phyloP scores from a whole-genome alignment of 169 alveolate genomes.

The Blepharisma undulans region DNA sequence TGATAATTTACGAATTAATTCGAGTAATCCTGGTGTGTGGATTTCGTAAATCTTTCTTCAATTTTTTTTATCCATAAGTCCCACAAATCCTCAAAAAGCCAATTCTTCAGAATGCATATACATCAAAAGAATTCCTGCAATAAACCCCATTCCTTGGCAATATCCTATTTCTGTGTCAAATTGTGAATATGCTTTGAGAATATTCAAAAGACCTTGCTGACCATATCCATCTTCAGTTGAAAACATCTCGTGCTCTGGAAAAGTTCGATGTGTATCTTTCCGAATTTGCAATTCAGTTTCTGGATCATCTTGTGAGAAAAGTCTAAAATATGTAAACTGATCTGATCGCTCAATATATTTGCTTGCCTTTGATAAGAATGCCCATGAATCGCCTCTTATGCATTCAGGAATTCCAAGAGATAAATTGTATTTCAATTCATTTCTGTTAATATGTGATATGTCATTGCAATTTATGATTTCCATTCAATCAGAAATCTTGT shows the following conservation, averaged over 20 bases:
- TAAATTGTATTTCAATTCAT: not conserved
- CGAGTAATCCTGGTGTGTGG: not conserved
- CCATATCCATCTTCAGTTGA: constrained; percentile 28
- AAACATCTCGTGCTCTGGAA: constrained; percentile 31
- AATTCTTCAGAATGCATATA: not conserved
- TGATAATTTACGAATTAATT: not conserved
- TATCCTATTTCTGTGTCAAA: constrained; percentile 68
- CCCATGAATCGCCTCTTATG: not conserved
- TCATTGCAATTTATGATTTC: not conserved
- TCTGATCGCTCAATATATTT: not conserved
- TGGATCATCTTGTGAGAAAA: not conserved
- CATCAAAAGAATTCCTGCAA: constrained; percentile 69
- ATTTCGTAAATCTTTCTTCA: not conserved
- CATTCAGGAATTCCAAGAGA: not conserved
- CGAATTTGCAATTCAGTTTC: not conserved
- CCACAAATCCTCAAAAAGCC: constrained; percentile 13
- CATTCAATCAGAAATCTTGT: not conserved
- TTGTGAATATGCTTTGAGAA: constrained; percentile 64
- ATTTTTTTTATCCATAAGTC: not conserved
- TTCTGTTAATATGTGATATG: not conserved
- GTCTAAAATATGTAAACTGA: not conserved
- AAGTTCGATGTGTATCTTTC: constrained; percentile 56
- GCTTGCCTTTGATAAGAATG: not conserved
- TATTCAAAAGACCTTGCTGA: constrained; percentile 47
- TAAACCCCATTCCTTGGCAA: constrained; percentile 80